A percentile compares a stretch with the other conserved stretches of the same genome.
These are phyloP conservation scores for Helenozyma baotianmanensis DNA, from an alignment of 805 yeast genomes.

Conservation along the genomic window DNA sequence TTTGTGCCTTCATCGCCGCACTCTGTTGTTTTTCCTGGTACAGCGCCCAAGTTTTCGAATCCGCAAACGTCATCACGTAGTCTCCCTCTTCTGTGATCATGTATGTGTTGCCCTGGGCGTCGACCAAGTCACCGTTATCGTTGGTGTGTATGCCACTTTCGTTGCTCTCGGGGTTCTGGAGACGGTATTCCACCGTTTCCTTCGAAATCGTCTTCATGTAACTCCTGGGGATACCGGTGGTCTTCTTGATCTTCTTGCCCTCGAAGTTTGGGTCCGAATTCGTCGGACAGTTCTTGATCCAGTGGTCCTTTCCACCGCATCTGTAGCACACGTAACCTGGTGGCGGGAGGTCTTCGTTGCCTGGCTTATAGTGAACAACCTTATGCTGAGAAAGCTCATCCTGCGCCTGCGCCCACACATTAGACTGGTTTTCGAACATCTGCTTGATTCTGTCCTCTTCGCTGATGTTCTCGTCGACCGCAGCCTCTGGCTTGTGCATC, in stretches of 20 bases:
- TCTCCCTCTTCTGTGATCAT: conserved; percentile 94
- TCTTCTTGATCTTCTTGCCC: conserved; percentile 82
- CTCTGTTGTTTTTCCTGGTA: conserved; percentile 67
- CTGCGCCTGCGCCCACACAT: conserved; percentile 94
- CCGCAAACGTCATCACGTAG: conserved; percentile 94
- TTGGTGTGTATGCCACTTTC: conserved; percentile 30
- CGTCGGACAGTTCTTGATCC: conserved; percentile 95
- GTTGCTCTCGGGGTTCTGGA: conserved; percentile 24
- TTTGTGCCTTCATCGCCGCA: conserved; percentile 44
- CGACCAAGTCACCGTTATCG: conserved; percentile 42
- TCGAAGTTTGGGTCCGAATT: conserved; percentile 91
- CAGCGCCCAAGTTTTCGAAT: conserved; percentile 82
- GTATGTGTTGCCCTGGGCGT: conserved; percentile 50
- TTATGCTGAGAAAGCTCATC: conserved; percentile 84
- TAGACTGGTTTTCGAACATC: conserved; percentile 91
- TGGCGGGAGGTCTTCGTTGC: conserved; percentile 76
- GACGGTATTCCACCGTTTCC: conserved; percentile 58
- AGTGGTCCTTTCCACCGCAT: conserved; percentile 90
- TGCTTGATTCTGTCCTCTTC: conserved; percentile 87
- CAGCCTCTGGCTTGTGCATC: conserved; percentile 8
- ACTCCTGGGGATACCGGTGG: conserved; percentile 96
- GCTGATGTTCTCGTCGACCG: conserved; percentile 42
- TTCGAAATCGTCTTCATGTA: conserved; percentile 83
- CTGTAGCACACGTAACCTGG: conserved; percentile 95
- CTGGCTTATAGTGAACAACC: conserved; percentile 57